phyloP scores from a whole-genome alignment of 1,284 basidiomycete species.

The Fomes fomentarius region DNA sequence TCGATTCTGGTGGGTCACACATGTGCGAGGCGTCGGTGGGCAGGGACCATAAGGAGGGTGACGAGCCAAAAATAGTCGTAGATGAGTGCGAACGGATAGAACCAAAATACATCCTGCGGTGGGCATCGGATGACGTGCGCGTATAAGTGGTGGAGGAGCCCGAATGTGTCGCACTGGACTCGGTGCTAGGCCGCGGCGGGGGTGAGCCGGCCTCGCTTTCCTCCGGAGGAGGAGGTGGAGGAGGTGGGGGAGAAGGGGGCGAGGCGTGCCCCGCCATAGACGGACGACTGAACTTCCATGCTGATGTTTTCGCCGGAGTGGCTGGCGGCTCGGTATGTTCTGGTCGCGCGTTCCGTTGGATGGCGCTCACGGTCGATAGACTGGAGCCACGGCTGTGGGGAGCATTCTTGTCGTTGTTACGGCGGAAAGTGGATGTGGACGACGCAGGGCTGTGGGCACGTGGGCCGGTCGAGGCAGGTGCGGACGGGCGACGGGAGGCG shows the following conservation, averaged over 20 bases:
- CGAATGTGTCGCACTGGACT: constrained; percentile 61
- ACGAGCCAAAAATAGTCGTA: constrained; percentile 40
- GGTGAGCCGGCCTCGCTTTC: constrained; percentile 19
- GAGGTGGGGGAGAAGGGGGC: constrained; percentile 30
- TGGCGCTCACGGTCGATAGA: constrained; percentile 23
- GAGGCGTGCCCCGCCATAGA: constrained; percentile 62
- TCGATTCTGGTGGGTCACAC: constrained; percentile 38
- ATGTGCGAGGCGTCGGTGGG: constrained; percentile 43
- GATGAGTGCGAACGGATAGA: constrained; percentile 49
- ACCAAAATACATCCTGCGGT: constrained; percentile 49
- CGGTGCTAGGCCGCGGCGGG: constrained; percentile 67
- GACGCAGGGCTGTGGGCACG: constrained; percentile 26
- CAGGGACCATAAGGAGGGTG: constrained; percentile 44
- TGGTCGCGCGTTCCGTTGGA: constrained; percentile 23
- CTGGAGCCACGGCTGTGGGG: constrained; percentile 28
- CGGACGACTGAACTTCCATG: constrained; percentile 55
- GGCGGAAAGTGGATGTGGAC: constrained; percentile 27
- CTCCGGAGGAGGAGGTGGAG: constrained; percentile 28
- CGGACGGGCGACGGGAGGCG: constrained; percentile 42
- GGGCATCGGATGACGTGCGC: constrained; percentile 44
- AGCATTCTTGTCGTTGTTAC: constrained; percentile 7
- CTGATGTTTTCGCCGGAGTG: constrained; percentile 27
- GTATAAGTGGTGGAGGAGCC: constrained; percentile 42
- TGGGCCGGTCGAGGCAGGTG: constrained; percentile 34
- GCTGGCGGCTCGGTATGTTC: constrained; percentile 23